Percentiles rank a stretch among this genome's conserved stretches.
Conservation (phyloP, 768 basidiomycete genomes). For the Sarcodon aspratus region DNA sequence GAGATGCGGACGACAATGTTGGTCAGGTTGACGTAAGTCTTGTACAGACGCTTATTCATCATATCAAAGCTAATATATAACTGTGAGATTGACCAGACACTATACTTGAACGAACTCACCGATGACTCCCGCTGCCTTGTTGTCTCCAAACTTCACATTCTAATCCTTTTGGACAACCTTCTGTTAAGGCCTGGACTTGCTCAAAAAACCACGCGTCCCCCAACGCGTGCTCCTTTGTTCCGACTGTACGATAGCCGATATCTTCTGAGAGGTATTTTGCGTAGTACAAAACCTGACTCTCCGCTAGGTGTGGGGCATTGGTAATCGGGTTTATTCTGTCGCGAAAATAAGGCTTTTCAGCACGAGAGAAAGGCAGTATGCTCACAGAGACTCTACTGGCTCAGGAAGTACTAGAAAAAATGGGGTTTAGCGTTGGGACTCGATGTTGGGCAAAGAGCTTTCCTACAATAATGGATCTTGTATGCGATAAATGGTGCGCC, state of each 20-base stretch:
- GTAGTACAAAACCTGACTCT: constrained; percentile 50
- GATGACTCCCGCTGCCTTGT: constrained; percentile 77
- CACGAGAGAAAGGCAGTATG: background rate
- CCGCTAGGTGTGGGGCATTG: constrained; percentile 58
- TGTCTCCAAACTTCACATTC: constrained; percentile 91
- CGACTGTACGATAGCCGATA: constrained; percentile 87
- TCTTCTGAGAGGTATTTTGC: constrained; percentile 68
- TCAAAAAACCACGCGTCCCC: constrained; percentile 77
- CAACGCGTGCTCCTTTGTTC: constrained; percentile 76
- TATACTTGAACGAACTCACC: constrained; percentile 34
- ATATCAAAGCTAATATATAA: constrained; percentile 71
- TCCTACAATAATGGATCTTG: constrained; percentile 18
- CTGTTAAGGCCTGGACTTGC: constrained; percentile 49
- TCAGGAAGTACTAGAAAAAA: constrained; percentile 7
- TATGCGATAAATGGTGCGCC: constrained; percentile 32
- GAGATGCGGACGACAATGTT: constrained; percentile 87
- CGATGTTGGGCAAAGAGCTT: background rate
- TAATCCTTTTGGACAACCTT: constrained; percentile 55
- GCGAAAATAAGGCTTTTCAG: background rate
- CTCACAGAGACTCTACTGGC: constrained; percentile 8
- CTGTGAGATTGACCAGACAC: background rate
- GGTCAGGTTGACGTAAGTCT: constrained; percentile 76
- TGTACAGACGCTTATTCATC: constrained; percentile 75
- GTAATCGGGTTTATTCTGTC: constrained; percentile 36
- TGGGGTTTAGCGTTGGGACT: background rate